Conservation (phyloP, 345 rosid species). For the Linum trigynum region DNA sequence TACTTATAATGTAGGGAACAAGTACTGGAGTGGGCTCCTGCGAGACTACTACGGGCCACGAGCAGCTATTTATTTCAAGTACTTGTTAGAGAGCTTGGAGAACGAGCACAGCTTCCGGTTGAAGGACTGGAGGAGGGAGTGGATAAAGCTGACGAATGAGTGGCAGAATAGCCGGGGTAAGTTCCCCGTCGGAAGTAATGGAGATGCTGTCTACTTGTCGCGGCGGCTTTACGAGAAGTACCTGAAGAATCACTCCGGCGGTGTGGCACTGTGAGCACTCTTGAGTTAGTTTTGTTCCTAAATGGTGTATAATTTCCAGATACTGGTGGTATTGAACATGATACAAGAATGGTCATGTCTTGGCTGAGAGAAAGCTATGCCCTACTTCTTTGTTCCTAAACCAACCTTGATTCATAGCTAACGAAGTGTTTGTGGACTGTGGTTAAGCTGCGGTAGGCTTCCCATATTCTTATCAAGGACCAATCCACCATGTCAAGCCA, state of each 20-base stretch:
- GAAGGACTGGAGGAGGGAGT: slow-evolving; percentile 53
- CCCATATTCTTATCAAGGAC: too few relatives aligned
- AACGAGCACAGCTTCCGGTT: slow-evolving; percentile 32
- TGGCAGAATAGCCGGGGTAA: slow-evolving; percentile 45
- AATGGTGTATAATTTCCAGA: too few relatives aligned
- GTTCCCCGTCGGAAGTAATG: slow-evolving; percentile 29
- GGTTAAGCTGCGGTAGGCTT: too few relatives aligned
- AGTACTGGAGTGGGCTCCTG: slow-evolving; percentile 64
- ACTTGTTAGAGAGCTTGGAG: slow-evolving; percentile 33
- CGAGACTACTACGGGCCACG: slow-evolving; percentile 57
- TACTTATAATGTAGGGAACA: slow-evolving; percentile 37
- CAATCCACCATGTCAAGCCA: too few relatives aligned
- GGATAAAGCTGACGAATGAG: slow-evolving; percentile 56
- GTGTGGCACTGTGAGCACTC: not conserved
- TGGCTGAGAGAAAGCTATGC: too few relatives aligned
- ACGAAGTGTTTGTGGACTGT: too few relatives aligned
- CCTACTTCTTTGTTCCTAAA: too few relatives aligned
- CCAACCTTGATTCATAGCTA: too few relatives aligned
- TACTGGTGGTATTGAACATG: too few relatives aligned
- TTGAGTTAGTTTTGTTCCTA: too few relatives aligned
- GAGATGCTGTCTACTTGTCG: slow-evolving; percentile 35
- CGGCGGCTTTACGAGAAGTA: slow-evolving; percentile 41
- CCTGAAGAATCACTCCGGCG: slow-evolving; percentile 8
- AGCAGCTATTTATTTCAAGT: slow-evolving; percentile 54
- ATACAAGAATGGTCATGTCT: too few relatives aligned